Percentiles rank a stretch among this genome's conserved stretches.
Evolutionary conservation across 306 rosid species (phyloP).

Genomic region (Elaeagnus macrophylla): DNA sequence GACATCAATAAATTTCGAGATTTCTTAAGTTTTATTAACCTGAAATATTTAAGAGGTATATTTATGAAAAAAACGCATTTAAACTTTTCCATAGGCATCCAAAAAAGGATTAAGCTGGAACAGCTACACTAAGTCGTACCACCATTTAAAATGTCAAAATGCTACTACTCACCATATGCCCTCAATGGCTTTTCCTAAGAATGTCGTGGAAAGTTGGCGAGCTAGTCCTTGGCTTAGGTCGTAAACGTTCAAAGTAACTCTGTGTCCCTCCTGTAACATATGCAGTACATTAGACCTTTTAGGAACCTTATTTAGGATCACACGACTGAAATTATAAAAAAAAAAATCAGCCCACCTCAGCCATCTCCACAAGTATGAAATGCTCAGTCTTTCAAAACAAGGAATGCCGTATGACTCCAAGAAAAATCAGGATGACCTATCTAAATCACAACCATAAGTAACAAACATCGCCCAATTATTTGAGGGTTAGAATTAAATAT

Average conservation of each 20-base stretch:
- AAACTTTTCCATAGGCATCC: no score
- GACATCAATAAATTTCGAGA: no score
- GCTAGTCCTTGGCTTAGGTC: conserved; percentile 97
- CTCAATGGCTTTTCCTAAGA: conserved; percentile 87
- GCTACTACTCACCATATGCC: conserved; percentile 70
- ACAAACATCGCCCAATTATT: neutral
- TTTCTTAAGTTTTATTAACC: no score
- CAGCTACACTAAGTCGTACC: neutral
- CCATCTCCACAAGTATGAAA: conserved; percentile 32
- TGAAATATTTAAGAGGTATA: no score
- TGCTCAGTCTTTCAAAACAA: neutral
- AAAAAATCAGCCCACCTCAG: conserved; percentile 44
- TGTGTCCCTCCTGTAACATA: conserved; percentile 64
- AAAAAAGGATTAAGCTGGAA: no score
- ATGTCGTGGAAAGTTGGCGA: conserved; percentile 60
- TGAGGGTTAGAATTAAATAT: no score
- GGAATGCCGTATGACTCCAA: neutral
- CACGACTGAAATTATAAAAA: neutral
- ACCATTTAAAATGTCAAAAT: neutral
- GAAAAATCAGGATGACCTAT: conserved; percentile 3
- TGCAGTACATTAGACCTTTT: neutral
- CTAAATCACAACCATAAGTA: conserved; percentile 3
- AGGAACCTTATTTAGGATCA: neutral
- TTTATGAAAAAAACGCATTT: no score
- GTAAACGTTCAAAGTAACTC: conserved; percentile 68